Base-by-base conservation (phyloP, 352 stramenopile species). In the Phytophthora colocasiae region DNA sequence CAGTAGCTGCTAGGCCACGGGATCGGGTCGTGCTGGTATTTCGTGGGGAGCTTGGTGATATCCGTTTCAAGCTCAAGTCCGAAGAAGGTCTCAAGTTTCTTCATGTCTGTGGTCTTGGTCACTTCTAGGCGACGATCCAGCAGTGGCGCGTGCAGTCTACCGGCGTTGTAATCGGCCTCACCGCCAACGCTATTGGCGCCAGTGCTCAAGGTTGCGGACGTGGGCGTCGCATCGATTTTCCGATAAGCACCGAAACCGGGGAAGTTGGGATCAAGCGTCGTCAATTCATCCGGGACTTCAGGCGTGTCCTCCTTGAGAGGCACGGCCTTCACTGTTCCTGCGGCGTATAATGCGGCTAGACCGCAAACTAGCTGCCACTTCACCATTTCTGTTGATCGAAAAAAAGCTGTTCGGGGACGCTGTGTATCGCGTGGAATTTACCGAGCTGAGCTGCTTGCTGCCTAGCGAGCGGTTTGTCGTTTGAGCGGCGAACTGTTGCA, bases 1-100 rank as follows among this genome's bases (percentile, higher is more conserved):
- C 83, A 92, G 66, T 91, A 92, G 68, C 83, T 91, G 44, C 71
- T 75, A 1, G 83, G 81, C 83, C 83, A 92, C 43, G 80, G 73
- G 51, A 84, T 77, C 17, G 78, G 78, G 26, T 80, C 39, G 61
- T 74, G 70, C 54, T 75, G 55, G 7, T 65, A 72, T 44, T 78
- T 81, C 2, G 77, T 81, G 1, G 79, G 71, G 19, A 87, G 65
- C 52, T 84, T 81, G 19, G 79, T 87, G 38, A 87, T 55, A 41
- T 87, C 79, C 3, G 57, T 78, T 60, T 79, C 79, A 26, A 87
- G 77, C 15, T 79, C 58, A 10, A 69, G 54, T 15, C 69, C 73
- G 38, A 87, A 87, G 46, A 73, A 85, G 12, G 66, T 62, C 66
- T 87, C 79, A 19, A 87, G 71, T 41, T 81, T 80, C 51, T 70